Evolutionary conservation across 2,329 filamentous ascomycete genomes (phyloP).

Genomic region (Plenodomus biglobosus): DNA sequence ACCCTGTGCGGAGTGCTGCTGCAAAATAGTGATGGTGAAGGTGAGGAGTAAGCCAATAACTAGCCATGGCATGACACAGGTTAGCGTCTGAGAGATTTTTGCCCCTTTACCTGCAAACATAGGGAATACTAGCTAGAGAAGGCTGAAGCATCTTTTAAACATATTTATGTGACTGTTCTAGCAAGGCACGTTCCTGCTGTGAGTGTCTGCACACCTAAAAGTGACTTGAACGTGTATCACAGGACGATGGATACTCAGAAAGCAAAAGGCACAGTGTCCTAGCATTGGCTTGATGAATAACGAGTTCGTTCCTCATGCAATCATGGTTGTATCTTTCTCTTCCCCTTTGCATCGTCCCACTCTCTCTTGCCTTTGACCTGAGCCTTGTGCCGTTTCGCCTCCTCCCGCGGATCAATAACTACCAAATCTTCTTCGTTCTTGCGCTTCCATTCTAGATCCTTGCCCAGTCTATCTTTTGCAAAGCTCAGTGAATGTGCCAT

Average conservation of each 20-base stretch:
- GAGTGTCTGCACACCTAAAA: too few relatives aligned
- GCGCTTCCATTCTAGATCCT: conserved; percentile 84
- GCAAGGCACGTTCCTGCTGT: too few relatives aligned
- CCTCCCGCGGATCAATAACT: conserved; percentile 89
- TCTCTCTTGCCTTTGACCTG: conserved; percentile 53
- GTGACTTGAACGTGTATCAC: too few relatives aligned
- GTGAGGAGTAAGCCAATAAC: not conserved
- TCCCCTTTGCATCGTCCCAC: conserved; percentile 29
- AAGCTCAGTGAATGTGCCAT: conserved; percentile 85
- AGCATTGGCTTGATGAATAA: not conserved
- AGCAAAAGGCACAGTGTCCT: not conserved
- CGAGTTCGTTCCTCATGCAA: not conserved
- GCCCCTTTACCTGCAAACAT: not conserved
- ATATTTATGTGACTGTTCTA: too few relatives aligned
- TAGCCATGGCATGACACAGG: not conserved
- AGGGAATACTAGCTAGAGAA: not conserved
- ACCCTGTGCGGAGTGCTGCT: not conserved
- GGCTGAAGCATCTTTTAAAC: too few relatives aligned
- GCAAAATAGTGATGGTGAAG: not conserved
- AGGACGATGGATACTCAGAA: not conserved
- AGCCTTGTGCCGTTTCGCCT: conserved; percentile 69
- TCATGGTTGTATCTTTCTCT: conserved; percentile 22
- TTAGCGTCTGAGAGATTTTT: too few relatives aligned
- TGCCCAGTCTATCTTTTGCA: conserved; percentile 85
- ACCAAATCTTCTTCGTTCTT: conserved; percentile 89